phyloP scores from a whole-genome alignment of 306 rosid species.

The Gastrolobium bilobum region DNA sequence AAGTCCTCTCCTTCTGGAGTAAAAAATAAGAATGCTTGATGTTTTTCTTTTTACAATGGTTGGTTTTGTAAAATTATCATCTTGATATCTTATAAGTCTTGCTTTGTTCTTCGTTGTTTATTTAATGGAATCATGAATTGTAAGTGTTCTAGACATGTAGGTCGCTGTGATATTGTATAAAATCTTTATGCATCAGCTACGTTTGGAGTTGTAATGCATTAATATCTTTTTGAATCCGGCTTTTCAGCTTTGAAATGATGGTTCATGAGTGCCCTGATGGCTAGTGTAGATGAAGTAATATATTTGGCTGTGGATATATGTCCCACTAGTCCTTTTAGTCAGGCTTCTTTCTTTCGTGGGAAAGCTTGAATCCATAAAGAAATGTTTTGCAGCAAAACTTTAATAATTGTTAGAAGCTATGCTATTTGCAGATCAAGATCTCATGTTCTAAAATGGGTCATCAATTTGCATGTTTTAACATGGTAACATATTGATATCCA shows the following conservation, averaged over 20 bases:
- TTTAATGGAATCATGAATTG: conserved; percentile 48
- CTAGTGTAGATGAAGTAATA: not conserved
- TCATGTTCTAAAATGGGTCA: not conserved
- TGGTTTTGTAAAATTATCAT: conserved; percentile 46
- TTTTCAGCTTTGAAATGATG: conserved; percentile 11
- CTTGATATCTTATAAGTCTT: conserved; percentile 21
- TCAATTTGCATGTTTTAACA: not conserved
- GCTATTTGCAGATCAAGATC: conserved; percentile 18
- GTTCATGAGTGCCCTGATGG: conserved; percentile 12
- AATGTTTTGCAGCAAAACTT: not conserved
- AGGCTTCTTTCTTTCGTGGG: conserved; percentile 15
- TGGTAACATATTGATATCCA: conserved; percentile 2
- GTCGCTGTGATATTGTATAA: conserved; percentile 50
- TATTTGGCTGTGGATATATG: conserved; percentile 24
- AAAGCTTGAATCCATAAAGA: not conserved
- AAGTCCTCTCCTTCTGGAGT: conserved; percentile 59
- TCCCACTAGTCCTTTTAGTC: conserved; percentile 1
- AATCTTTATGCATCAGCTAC: conserved; percentile 37
- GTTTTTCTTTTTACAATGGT: conserved; percentile 32
- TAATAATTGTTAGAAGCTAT: not conserved
- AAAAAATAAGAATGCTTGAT: conserved; percentile 73
- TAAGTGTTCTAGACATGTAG: conserved; percentile 41
- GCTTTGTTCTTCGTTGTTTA: conserved; percentile 40
- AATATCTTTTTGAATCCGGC: conserved; percentile 20
- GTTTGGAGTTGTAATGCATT: conserved; percentile 16